phyloP scores from a whole-genome alignment of 495 filamentous ascomycete genomes.

The Cercophora sp. region DNA sequence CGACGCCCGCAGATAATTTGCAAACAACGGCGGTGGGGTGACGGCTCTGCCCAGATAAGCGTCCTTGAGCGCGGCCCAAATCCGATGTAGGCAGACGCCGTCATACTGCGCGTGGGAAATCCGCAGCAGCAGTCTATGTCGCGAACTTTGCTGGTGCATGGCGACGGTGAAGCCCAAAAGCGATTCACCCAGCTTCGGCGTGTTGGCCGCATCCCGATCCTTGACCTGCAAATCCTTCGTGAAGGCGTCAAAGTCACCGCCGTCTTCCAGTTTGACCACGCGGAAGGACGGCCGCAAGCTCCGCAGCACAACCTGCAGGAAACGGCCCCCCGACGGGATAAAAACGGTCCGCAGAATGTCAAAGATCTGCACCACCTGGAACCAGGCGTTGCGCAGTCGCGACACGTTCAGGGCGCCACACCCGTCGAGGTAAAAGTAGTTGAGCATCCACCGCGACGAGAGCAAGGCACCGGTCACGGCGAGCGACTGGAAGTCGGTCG shows the following conservation, averaged over 20 bases:
- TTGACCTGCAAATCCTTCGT: not conserved
- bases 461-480: slow-evolving; percentile 55
- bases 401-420: slow-evolving; percentile 43
- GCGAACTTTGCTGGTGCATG: slow-evolving; percentile 41
- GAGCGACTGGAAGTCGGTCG: slow-evolving; percentile 59
- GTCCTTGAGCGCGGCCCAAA: slow-evolving; percentile 51
- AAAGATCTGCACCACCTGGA: slow-evolving; percentile 23
- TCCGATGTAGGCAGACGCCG: slow-evolving; percentile 56
- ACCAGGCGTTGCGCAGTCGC: slow-evolving; percentile 28
- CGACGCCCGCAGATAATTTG: slow-evolving; percentile 52
- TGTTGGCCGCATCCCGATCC: slow-evolving; percentile 33
- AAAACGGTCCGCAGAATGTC: slow-evolving; percentile 65
- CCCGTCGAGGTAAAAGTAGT: slow-evolving; percentile 57
- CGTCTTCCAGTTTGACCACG: slow-evolving; percentile 45
- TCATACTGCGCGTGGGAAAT: slow-evolving; percentile 69
- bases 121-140: slow-evolving; percentile 54
- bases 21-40: slow-evolving; percentile 44
- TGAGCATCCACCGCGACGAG: slow-evolving; percentile 38
- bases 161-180: slow-evolving; percentile 52
- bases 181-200: slow-evolving; percentile 48
- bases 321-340: slow-evolving; percentile 48
- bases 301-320: slow-evolving; percentile 59
- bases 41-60: slow-evolving; percentile 50
- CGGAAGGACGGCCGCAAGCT: slow-evolving; percentile 48
- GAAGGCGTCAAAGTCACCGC: slow-evolving; percentile 40